Conservation (phyloP, 345 rosid genomes). For the Populus ilicifolia region DNA sequence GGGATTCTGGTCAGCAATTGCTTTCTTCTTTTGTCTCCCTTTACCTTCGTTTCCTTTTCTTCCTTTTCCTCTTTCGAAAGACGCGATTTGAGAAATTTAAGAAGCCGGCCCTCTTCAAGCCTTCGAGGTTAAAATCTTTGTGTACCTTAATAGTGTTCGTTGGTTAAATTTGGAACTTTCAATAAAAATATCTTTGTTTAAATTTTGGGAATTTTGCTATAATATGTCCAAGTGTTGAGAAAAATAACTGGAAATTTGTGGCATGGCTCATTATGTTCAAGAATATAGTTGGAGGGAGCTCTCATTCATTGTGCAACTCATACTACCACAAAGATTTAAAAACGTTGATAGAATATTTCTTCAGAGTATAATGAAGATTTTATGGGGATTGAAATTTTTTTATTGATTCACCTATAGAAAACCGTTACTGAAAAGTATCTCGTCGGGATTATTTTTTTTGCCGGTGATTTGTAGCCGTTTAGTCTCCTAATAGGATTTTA, state of each 20-base stretch:
- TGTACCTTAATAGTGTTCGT: background rate
- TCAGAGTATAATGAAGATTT: no score
- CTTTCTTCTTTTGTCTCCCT: background rate
- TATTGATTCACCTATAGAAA: no score
- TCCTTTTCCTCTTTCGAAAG: background rate
- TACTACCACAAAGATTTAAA: no score
- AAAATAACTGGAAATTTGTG: no score
- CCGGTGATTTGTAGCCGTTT: no score
- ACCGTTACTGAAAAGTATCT: no score
- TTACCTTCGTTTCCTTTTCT: background rate
- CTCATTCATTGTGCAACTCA: background rate
- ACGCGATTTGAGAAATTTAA: background rate
- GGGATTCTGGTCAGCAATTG: background rate
- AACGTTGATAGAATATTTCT: no score
- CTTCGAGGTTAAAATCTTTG: background rate
- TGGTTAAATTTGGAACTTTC: background rate
- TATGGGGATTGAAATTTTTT: no score
- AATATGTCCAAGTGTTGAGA: background rate
- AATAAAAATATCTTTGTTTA: background rate
- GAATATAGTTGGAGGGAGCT: background rate
- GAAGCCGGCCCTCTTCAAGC: background rate
- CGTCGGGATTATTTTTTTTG: no score
- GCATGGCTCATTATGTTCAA: background rate
- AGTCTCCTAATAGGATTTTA: no score
- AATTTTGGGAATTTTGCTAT: background rate